Evolutionary conservation across 1,139 yeast species (phyloP).

Genomic region (Debaryomyces singareniensis): DNA sequence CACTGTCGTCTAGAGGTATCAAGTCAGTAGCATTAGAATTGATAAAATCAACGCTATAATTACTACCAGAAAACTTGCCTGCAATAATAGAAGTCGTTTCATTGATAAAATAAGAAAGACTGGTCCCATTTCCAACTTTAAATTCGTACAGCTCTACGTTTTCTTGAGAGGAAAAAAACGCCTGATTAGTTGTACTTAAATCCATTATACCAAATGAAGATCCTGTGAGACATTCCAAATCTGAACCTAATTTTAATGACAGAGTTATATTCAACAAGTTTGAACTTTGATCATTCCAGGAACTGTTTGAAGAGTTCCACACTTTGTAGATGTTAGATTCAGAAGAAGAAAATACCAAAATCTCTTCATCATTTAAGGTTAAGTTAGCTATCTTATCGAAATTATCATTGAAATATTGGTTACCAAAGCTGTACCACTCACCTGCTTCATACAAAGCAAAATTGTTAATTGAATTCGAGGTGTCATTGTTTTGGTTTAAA

Average conservation of each 20-base stretch:
- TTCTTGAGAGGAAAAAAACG: constrained; percentile 16
- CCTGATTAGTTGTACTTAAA: constrained; percentile 24
- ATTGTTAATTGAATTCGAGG: constrained; percentile 25
- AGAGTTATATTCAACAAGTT: constrained; percentile 32
- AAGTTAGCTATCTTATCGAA: constrained; percentile 31
- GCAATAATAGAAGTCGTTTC: constrained; percentile 48
- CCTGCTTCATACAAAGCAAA: constrained; percentile 23
- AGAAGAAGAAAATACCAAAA: constrained; percentile 29
- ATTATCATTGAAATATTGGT: constrained; percentile 16
- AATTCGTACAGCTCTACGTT: constrained; percentile 20
- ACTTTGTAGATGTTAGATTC: constrained; percentile 16
- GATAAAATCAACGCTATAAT: constrained; percentile 21
- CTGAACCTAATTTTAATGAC: constrained; percentile 18
- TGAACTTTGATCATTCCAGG: constrained; percentile 31
- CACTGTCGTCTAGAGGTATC: constrained; percentile 18
- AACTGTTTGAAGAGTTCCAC: constrained; percentile 34
- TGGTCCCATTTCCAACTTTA: constrained; percentile 17
- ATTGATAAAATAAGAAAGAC: constrained; percentile 42
- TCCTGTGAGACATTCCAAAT: constrained; percentile 33
- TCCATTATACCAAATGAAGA: constrained; percentile 36
- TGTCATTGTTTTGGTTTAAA: constrained; percentile 22
- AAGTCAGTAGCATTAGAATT: constrained; percentile 19
- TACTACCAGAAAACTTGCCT: constrained; percentile 25
- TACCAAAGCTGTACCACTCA: constrained; percentile 36
- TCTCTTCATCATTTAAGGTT: constrained; percentile 28